Evolutionary conservation across 2,329 filamentous ascomycete species (phyloP).

Genomic region (Tolypocladium nubicola): DNA sequence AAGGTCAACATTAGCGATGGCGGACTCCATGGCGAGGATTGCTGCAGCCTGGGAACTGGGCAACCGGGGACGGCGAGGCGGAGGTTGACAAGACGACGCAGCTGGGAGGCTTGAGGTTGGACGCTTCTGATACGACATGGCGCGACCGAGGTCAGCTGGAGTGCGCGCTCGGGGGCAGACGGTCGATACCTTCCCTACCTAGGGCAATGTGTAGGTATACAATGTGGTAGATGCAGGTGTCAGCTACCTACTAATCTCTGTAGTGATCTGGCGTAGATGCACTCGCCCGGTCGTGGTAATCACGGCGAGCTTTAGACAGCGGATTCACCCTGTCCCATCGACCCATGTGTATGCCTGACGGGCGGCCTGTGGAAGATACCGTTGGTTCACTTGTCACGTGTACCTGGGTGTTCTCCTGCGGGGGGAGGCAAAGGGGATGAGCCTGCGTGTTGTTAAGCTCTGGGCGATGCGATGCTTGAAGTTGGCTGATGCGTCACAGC

Average conservation of each 20-base stretch:
- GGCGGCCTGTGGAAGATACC: background rate
- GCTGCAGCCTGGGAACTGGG: background rate
- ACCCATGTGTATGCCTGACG: background rate
- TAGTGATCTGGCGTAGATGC: background rate
- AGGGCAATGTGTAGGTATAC: background rate
- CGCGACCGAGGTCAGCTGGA: background rate
- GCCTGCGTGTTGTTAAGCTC: background rate
- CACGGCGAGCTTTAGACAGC: background rate
- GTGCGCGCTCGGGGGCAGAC: background rate
- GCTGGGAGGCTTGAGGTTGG: too few species aligned
- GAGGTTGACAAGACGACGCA: background rate
- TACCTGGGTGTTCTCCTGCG: background rate
- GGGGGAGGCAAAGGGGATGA: background rate
- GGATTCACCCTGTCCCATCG: background rate
- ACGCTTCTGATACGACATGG: background rate
- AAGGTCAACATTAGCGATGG: constrained; percentile 54
- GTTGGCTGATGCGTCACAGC: background rate
- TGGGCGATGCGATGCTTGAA: background rate
- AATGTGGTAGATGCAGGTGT: too few species aligned
- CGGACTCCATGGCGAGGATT: constrained; percentile 20
- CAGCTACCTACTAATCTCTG: background rate
- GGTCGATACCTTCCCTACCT: background rate
- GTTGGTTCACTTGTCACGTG: background rate
- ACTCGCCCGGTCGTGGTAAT: background rate
- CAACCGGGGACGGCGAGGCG: background rate